Evolutionary conservation across 2,329 filamentous ascomycete genomes (phyloP), one percentile per base, ranked within the genome.

Genomic region (Ophioceras dolichostomum): DNA sequence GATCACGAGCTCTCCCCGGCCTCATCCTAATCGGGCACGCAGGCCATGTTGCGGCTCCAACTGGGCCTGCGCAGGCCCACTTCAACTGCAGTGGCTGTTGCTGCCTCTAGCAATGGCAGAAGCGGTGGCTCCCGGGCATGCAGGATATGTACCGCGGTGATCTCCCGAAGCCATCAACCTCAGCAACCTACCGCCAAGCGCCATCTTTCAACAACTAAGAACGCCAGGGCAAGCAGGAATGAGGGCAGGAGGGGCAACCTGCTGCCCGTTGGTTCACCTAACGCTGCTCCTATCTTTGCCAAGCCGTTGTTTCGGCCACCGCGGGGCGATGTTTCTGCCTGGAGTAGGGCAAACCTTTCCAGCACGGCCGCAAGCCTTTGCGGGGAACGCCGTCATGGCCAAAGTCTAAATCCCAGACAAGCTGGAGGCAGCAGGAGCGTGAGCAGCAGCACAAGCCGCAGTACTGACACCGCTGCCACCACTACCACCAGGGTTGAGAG

Each of bases 151-250:
- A 19, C 31, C 20, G 7, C 32, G 39, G 21, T 31, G 21, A 36
- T 35, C 35, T 29, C 26, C 17, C 30, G 30, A 16, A 24, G 27
- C n/a, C 2, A n/a, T 10, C 44, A 32, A n/a, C 38, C 43, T n/a
- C n/a, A n/a, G n/a, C n/a, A n/a, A n/a, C n/a, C n/a, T n/a, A n/a
- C n/a, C 18, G 45, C 49, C 44, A 50, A 48, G 43, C 39, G 41
- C 18, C 32, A 41, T 36, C 44, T 47, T 37, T 41, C 44, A 19
- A 46, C 45, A 42, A 44, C n/a, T n/a, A n/a, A n/a, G n/a, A n/a
- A n/a, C n/a, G n/a, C n/a, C n/a, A n/a, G n/a, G n/a, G n/a, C n/a
- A n/a, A n/a, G n/a, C n/a, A n/a, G n/a, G n/a, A n/a, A n/a, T n/a
- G n/a, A n/a, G n/a, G n/a, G n/a, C n/a, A n/a, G n/a, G n/a, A n/a